Base-by-base conservation (phyloP, 2,329 filamentous ascomycete species). In the Trematosphaeria pertusa region DNA sequence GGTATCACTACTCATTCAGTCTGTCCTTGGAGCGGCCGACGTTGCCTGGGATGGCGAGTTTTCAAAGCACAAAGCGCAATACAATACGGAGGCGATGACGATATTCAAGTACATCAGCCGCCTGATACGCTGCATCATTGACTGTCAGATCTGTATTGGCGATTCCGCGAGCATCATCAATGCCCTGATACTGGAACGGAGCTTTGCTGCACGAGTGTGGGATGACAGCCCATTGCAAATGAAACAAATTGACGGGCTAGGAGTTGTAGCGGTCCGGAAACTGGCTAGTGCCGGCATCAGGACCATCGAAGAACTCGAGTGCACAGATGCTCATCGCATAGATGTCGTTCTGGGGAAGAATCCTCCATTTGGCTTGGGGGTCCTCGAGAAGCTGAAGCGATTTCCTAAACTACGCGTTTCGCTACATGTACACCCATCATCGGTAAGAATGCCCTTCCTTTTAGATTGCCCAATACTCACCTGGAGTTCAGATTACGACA, bases 181-280 rank as follows among this genome's bases (percentile, higher is more conserved):
- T 50, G 87, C 87, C 5, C 79, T 97, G 1, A 88, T 93, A 62
- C 80, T 97, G 5, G 81, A 87, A 37, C 81, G 93, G 46, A 91
- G 89, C 54, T 74, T 97, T 40, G 81, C 84, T 17, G 88, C 91
- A 2, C 83, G 81, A 48, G 80, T 80, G 1, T 96, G 92, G 94
- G 94, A 99, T 62, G 85, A 88, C 24, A 88, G 86, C 2, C 83
- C 89, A 0, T 78, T 87, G 17, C 89, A 97, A 57, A 81, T 99
- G 62, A 87, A 88, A 50, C 93, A 97, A 67, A 80, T 99, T 1
- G 84, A 89, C 0, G 82, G 85, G 2, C 82, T 97, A 50, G 94
- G 94, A 0, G 77, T 84, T 4, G 89, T 86, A 1, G 82, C 83
- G n/a, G 85, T 89, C 54, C 82, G 87, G 28, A 94, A 88, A 66